These are phyloP conservation scores for Haplographium delicatum DNA, from an alignment of 495 filamentous ascomycete species.

Conservation along the genomic window DNA sequence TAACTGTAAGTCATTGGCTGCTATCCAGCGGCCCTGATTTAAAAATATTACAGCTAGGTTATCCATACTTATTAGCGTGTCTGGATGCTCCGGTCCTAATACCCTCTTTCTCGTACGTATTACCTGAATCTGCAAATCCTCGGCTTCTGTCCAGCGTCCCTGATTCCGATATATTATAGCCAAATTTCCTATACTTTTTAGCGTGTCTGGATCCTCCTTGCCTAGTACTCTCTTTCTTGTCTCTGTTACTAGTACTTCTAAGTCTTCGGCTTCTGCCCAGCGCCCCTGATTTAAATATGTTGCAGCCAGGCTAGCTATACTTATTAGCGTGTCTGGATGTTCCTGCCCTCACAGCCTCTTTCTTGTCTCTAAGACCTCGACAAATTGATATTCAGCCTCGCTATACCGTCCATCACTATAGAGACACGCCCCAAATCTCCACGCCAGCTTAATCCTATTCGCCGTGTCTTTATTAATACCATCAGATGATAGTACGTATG, in stretches of 20 bases:
- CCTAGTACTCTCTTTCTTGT: slow-evolving; percentile 14
- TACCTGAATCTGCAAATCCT: not conserved
- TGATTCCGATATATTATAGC: too few species aligned
- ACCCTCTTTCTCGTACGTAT: not conserved
- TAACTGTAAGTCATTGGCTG: too few species aligned
- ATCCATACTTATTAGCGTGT: slow-evolving; percentile 27
- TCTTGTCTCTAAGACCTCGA: slow-evolving; percentile 1
- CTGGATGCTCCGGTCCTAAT: slow-evolving; percentile 21
- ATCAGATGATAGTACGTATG: slow-evolving; percentile 23
- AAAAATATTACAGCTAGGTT: slow-evolving; percentile 25
- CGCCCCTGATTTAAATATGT: slow-evolving; percentile 25
- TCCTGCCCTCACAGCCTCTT: not conserved
- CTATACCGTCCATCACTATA: slow-evolving; percentile 1
- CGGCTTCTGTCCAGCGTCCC: slow-evolving; percentile 5
- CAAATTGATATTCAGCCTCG: slow-evolving; percentile 5
- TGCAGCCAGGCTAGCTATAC: slow-evolving; percentile 25
- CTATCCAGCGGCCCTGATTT: slow-evolving; percentile 26
- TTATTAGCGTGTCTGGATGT: slow-evolving; percentile 29
- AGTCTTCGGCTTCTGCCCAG: slow-evolving; percentile 31
- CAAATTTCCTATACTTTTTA: too few species aligned
- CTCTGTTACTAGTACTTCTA: too few species aligned
- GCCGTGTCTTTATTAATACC: not conserved
- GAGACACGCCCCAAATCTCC: not conserved
- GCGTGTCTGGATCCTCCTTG: too few species aligned
- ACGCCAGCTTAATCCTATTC: not conserved